Percentiles rank a stretch among this genome's conserved stretches.
phyloP scores from a whole-genome alignment of 441 rosid species.

The Gossypium aridum region DNA sequence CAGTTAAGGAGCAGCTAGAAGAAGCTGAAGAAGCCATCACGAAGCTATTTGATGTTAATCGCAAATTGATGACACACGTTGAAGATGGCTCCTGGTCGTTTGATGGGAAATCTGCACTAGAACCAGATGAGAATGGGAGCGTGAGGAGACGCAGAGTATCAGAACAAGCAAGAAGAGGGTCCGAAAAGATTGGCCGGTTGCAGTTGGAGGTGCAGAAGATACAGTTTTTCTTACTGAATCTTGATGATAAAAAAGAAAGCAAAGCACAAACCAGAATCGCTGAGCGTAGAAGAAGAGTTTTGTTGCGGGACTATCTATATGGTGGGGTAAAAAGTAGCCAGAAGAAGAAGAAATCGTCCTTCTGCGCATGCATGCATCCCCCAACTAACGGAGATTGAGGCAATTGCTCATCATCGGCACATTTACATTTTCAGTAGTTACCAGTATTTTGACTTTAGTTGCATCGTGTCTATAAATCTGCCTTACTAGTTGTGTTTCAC shows the following conservation, averaged over 20 bases:
- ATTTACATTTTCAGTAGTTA: conserved; percentile 6
- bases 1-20: conserved; percentile 65
- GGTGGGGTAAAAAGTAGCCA: conserved; percentile 46
- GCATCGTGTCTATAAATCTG: conserved; percentile 27
- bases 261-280: conserved; percentile 37
- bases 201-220: conserved; percentile 91
- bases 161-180: conserved; percentile 76
- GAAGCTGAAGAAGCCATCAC: conserved; percentile 68
- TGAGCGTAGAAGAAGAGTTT: conserved; percentile 51
- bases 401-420: conserved; percentile 3
- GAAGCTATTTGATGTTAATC: conserved; percentile 56
- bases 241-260: conserved; percentile 60
- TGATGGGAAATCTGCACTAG: conserved; percentile 40
- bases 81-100: conserved; percentile 35
- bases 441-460: conserved; percentile 8
- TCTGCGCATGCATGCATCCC: conserved; percentile 78
- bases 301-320: conserved; percentile 73
- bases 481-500: conserved; percentile 9
- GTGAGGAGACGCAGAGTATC: conserved; percentile 40
- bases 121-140: conserved; percentile 41
- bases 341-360: conserved; percentile 44
- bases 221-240: conserved; percentile 64
- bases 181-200: conserved; percentile 77
- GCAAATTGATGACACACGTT: conserved; percentile 43
- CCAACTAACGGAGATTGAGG: conserved; percentile 53